These are phyloP conservation scores for Boletus bicolor DNA, from an alignment of 768 basidiomycete species.

Conservation along the genomic window DNA sequence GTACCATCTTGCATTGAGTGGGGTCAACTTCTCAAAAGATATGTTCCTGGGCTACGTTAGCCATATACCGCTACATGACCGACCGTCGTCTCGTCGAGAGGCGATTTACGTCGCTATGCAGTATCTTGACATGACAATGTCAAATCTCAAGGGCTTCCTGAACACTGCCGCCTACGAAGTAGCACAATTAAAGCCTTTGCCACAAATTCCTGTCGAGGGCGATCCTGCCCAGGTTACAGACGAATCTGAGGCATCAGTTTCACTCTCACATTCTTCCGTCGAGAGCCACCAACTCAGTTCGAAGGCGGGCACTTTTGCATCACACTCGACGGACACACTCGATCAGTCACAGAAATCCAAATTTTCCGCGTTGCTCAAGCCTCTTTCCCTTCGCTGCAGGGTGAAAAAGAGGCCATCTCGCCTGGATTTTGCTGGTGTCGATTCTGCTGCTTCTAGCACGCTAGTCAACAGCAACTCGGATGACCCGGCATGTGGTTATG, in stretches of 20 bases:
- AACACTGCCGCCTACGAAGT: constrained; percentile 28
- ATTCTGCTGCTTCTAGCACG: constrained; percentile 22
- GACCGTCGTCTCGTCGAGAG: constrained; percentile 3
- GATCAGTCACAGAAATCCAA: constrained; percentile 8
- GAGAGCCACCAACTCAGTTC: not conserved
- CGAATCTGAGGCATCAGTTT: not conserved
- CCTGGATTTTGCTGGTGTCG: not conserved
- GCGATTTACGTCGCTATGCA: constrained; percentile 21
- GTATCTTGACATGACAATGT: constrained; percentile 31
- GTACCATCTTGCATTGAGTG: constrained; percentile 21
- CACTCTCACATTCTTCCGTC: constrained; percentile 4
- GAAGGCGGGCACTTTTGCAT: not conserved
- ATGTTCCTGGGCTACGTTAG: constrained; percentile 23
- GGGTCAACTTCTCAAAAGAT: constrained; percentile 20
- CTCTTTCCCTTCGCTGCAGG: constrained; percentile 13
- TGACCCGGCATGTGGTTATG: constrained; percentile 17
- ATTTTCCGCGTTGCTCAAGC: constrained; percentile 15
- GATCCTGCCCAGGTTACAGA: not conserved
- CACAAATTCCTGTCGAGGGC: constrained; percentile 16
- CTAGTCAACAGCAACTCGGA: constrained; percentile 14
- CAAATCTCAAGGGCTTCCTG: constrained; percentile 32
- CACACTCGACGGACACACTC: constrained; percentile 1
- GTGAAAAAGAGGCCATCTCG: constrained; percentile 6
- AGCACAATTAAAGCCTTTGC: constrained; percentile 28
- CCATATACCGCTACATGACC: constrained; percentile 3